phyloP scores from a whole-genome alignment of 805 yeast genomes.

The Lachancea waltii region DNA sequence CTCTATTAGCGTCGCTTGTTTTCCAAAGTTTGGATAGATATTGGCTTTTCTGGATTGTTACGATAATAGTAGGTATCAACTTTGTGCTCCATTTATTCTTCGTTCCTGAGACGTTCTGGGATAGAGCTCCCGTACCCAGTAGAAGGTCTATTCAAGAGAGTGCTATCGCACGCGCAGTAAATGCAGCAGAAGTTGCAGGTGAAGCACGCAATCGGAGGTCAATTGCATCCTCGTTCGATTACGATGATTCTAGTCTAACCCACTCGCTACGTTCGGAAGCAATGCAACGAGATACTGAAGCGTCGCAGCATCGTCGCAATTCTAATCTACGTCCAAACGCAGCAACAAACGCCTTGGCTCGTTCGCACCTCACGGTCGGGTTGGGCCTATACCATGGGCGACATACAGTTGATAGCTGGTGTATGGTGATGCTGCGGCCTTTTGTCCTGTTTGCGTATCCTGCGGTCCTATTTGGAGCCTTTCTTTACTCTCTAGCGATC shows the following conservation, averaged over 20 bases:
- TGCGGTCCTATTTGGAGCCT: constrained; percentile 43
- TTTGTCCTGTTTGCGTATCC: constrained; percentile 47
- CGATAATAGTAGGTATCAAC: constrained; percentile 45
- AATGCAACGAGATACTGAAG: neutral
- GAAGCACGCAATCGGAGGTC: neutral
- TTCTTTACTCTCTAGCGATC: constrained; percentile 50
- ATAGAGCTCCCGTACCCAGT: constrained; percentile 44
- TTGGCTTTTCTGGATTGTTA: constrained; percentile 56
- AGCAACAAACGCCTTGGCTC: constrained; percentile 6
- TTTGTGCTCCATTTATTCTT: constrained; percentile 42
- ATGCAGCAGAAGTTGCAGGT: too few relatives aligned
- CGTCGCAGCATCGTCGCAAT: neutral
- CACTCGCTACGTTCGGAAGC: neutral
- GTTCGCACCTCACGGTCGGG: constrained; percentile 21
- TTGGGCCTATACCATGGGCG: constrained; percentile 44
- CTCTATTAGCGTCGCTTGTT: constrained; percentile 48
- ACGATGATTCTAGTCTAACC: constrained; percentile 2
- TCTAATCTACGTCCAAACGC: neutral
- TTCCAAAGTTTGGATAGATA: constrained; percentile 45
- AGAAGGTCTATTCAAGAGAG: constrained; percentile 39
- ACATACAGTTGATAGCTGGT: constrained; percentile 44
- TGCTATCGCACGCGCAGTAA: constrained; percentile 4
- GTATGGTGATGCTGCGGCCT: constrained; percentile 52
- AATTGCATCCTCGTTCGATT: neutral
- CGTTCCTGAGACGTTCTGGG: constrained; percentile 64